Conservation (phyloP, 1,284 basidiomycete genomes). For the Cutaneotrichosporon cavernicola region DNA sequence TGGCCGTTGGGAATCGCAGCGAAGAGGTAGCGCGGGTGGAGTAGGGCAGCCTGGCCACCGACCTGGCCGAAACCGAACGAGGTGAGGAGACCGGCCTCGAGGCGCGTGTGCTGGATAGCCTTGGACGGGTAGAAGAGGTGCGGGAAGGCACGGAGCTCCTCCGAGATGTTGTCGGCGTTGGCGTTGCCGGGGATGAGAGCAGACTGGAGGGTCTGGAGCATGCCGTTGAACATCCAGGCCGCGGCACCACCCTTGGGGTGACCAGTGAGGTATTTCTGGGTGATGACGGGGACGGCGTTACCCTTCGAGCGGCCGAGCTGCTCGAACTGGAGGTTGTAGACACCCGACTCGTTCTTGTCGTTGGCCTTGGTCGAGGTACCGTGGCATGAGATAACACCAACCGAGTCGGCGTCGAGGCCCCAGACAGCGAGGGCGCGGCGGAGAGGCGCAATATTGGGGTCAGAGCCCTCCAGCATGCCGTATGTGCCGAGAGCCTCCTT, state of each 20-base stretch:
- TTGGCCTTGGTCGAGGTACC: slow-evolving; percentile 96
- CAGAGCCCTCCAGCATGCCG: slow-evolving; percentile 88
- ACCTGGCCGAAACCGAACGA: slow-evolving; percentile 99
- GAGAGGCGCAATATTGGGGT: slow-evolving; percentile 81
- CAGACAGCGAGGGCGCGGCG: slow-evolving; percentile 93
- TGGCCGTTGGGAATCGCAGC: slow-evolving; percentile 71
- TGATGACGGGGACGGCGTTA: slow-evolving; percentile 93
- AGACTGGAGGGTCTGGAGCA: slow-evolving; percentile 79
- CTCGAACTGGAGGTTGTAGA: slow-evolving; percentile 92
- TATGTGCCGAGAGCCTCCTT: slow-evolving; percentile 83
- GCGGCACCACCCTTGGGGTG: slow-evolving; percentile 97
- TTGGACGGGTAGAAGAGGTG: slow-evolving; percentile 97
- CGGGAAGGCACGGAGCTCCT: slow-evolving; percentile 83
- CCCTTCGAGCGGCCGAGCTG: slow-evolving; percentile 83
- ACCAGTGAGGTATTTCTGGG: slow-evolving; percentile 94
- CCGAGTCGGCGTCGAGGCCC: slow-evolving; percentile 89
- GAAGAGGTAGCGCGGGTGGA: slow-evolving; percentile 89
- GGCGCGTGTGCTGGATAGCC: slow-evolving; percentile 87
- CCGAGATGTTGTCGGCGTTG: slow-evolving; percentile 93
- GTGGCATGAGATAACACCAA: slow-evolving; percentile 59
- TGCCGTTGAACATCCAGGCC: slow-evolving; percentile 94
- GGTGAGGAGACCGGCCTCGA: slow-evolving; percentile 87
- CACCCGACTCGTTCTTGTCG: slow-evolving; percentile 96
- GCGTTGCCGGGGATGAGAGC: slow-evolving; percentile 96
- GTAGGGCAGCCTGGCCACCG: slow-evolving; percentile 82